Evolutionary conservation across 2,329 filamentous ascomycete genomes (phyloP).

Genomic region (Hymenoscyphus scutula): DNA sequence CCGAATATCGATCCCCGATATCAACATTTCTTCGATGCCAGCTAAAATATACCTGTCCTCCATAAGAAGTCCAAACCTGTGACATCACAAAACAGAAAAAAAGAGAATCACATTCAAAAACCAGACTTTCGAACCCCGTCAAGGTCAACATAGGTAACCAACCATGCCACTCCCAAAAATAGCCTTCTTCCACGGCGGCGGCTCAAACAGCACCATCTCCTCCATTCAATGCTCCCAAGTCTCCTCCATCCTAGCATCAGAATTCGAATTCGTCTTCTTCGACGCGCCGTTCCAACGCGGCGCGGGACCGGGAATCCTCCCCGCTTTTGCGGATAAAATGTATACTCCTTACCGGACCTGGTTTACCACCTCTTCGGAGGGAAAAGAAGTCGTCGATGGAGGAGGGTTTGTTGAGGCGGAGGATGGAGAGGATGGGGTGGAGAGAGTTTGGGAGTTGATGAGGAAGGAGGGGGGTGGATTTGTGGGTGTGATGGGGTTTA

Average conservation of each 20-base stretch:
- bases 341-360: slow-evolving; percentile 26
- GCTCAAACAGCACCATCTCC: slow-evolving; percentile 24
- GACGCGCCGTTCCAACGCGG: slow-evolving; percentile 22
- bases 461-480: slow-evolving; percentile 20
- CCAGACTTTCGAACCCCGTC: background rate
- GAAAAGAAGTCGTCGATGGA: slow-evolving; percentile 18
- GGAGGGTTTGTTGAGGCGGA: slow-evolving; percentile 8
- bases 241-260: background rate
- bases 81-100: background rate
- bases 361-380: slow-evolving; percentile 14
- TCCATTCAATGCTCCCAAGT: slow-evolving; percentile 21
- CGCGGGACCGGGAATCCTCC: slow-evolving; percentile 25
- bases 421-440: slow-evolving; percentile 19
- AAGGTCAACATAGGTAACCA: background rate
- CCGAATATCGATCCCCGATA: background rate
- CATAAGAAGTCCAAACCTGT: background rate
- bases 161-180: slow-evolving; percentile 18
- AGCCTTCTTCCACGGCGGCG: slow-evolving; percentile 29
- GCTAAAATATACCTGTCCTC: background rate
- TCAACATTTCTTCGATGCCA: background rate
- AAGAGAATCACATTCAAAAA: background rate
- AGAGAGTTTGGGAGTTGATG: slow-evolving; percentile 25
- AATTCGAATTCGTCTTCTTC: slow-evolving; percentile 17
- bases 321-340: slow-evolving; percentile 20
- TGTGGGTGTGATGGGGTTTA: slow-evolving; percentile 28